Evolutionary conservation across 2,329 filamentous ascomycete genomes (phyloP).

Genomic region (Aureobasidium zeae): DNA sequence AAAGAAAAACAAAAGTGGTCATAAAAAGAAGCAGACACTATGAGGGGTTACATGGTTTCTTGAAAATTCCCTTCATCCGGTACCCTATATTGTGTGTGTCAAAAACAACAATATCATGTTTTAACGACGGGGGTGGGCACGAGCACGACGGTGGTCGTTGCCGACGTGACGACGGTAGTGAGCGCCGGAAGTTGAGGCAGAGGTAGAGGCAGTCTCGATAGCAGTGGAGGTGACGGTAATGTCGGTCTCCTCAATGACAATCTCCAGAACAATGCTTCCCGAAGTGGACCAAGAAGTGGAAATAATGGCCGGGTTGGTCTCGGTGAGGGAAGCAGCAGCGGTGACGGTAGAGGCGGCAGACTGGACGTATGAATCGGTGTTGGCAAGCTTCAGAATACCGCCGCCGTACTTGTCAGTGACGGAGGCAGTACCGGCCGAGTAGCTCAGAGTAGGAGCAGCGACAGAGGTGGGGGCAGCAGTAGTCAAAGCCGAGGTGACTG

Average conservation of each 20-base stretch:
- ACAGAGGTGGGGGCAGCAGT: constrained; percentile 17
- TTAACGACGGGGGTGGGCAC: constrained; percentile 24
- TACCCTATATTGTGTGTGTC: constrained; percentile 3
- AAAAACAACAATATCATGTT: neutral
- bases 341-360: constrained; percentile 18
- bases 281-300: constrained; percentile 36
- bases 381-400: constrained; percentile 27
- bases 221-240: constrained; percentile 33
- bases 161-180: constrained; percentile 23
- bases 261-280: constrained; percentile 36
- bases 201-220: constrained; percentile 23
- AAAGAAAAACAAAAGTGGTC: too few species aligned
- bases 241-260: constrained; percentile 36
- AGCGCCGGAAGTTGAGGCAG: constrained; percentile 18
- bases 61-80: neutral
- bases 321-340: constrained; percentile 23
- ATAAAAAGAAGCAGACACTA: neutral
- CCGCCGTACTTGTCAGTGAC: constrained; percentile 28
- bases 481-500: constrained; percentile 17
- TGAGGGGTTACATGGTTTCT: neutral
- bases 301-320: constrained; percentile 22
- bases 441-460: constrained; percentile 28
- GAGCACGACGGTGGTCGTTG: constrained; percentile 25
- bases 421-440: constrained; percentile 26
- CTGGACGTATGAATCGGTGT: constrained; percentile 4